A percentile compares a stretch with the other conserved stretches of the same genome.
Evolutionary conservation across 2,329 filamentous ascomycete species (phyloP).

Genomic region (Epicoccum nigrum): DNA sequence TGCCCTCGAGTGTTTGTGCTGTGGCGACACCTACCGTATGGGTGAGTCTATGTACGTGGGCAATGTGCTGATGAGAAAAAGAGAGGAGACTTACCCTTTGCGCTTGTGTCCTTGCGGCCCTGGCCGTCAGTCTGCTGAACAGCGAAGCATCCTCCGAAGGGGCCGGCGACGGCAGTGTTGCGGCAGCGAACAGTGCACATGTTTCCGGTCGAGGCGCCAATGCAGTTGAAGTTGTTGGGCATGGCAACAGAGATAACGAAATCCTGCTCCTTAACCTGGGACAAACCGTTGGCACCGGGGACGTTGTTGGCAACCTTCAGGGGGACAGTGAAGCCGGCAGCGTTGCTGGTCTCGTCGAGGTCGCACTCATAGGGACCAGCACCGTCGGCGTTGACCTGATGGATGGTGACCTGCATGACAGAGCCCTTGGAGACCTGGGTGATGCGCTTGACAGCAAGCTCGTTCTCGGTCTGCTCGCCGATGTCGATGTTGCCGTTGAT

Average conservation of each 20-base stretch:
- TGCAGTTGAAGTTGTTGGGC: conserved; percentile 60
- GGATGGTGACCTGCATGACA: conserved; percentile 46
- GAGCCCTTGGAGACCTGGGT: conserved; percentile 36
- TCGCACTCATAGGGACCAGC: conserved; percentile 69
- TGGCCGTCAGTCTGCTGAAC: conserved; percentile 61
- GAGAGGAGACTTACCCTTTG: conserved; percentile 33
- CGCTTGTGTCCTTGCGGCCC: conserved; percentile 33
- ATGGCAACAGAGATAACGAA: conserved; percentile 66
- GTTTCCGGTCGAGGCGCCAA: conserved; percentile 61
- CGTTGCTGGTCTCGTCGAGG: conserved; percentile 63
- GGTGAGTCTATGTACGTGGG: conserved; percentile 30
- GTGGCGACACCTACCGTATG: conserved; percentile 52
- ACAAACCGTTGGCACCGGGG: conserved; percentile 63
- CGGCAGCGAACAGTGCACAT: conserved; percentile 68
- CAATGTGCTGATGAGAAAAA: conserved; percentile 5
- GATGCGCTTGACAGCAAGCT: conserved; percentile 40
- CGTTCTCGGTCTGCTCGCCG: conserved; percentile 47
- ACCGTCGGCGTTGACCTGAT: conserved; percentile 69
- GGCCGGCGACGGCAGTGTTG: conserved; percentile 65
- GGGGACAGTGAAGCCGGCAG: conserved; percentile 54
- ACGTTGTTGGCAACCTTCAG: conserved; percentile 65
- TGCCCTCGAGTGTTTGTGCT: conserved; percentile 52
- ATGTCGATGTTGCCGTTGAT: conserved; percentile 48
- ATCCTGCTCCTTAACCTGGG: conserved; percentile 61
- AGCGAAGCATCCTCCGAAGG: conserved; percentile 67